Conservation (phyloP, 176 grass and related monocot genomes). For the Thalia dealbata region DNA sequence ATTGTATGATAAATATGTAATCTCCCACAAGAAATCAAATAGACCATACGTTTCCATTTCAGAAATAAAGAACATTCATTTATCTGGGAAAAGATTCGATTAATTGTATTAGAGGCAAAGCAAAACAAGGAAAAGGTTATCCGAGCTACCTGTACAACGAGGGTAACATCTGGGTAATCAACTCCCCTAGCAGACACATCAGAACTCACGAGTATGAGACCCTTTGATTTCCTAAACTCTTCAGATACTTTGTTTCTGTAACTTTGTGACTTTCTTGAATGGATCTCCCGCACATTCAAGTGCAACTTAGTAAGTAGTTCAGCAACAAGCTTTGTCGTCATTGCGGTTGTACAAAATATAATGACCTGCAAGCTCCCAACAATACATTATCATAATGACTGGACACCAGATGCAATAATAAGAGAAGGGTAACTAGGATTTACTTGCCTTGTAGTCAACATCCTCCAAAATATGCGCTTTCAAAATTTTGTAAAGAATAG, state of each 20-base stretch:
- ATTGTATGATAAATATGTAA: background rate
- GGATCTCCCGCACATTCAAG: constrained; percentile 88
- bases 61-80: background rate
- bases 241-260: constrained; percentile 96
- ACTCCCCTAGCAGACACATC: constrained; percentile 90
- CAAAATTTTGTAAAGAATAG: constrained; percentile 71
- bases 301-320: constrained; percentile 71
- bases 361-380: constrained; percentile 54
- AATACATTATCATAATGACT: constrained; percentile 4
- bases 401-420: background rate
- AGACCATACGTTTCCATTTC: background rate
- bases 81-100: background rate
- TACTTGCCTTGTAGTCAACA: constrained; percentile 79
- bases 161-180: constrained; percentile 97
- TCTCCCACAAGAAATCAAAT: background rate
- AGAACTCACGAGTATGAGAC: constrained; percentile 94
- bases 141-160: constrained; percentile 76
- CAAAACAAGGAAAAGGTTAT: background rate
- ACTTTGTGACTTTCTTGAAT: constrained; percentile 86
- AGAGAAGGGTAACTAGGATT: constrained; percentile 5
- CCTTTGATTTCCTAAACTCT: constrained; percentile 96
- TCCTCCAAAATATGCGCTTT: constrained; percentile 82
- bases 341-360: constrained; percentile 95
- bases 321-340: constrained; percentile 78
- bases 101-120: background rate